Base-by-base conservation (phyloP, 108 stramenopile genomes). In the Skeletonema marinoi region DNA sequence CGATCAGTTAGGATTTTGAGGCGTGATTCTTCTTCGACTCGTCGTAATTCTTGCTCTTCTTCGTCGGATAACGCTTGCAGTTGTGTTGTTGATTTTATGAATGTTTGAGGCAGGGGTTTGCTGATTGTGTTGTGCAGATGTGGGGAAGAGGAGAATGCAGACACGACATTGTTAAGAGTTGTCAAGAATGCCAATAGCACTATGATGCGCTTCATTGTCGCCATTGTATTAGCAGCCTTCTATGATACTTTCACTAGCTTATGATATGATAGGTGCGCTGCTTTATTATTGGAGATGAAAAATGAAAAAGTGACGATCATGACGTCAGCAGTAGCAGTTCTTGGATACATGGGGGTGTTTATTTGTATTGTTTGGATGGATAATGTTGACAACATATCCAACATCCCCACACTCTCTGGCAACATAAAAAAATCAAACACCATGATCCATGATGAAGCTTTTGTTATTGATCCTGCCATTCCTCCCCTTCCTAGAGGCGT, bases 11-110 rank as follows among this genome's bases (percentile, higher is more conserved):
- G 75, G 13, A 95, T 73, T 67, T 89, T 78, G 0, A 90, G 39
- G 9, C 90, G 82, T 35, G 85, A 78, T 67, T 90, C 81, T 73
- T 93, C 90, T 75, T 89, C 83, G 2, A 83, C 56, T 39, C 30
- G 3, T 68, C 25, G 41, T 38, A 72, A 44, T 58, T 83, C 81
- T 25, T 48, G 29, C 17, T 68, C 60, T 12, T 68, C 73, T 50
- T 72, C 66, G 21, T 70, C 68, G 6, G 60, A 61, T 29, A 62
- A n/a, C 8, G 69, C 69, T 36, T 4, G 60, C 14, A 71, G 21
- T 16, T 36, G n/a, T 51, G 51, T 60, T 21, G 59, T 61, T 46
- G 56, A 51, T 42, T 3, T 41, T 66, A 6, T 38, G 29, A 8
- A 14, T 41, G 66, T 56, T 25, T 56, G 25, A 10, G 29, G 25